Evolutionary conservation across 2,329 filamentous ascomycete species (phyloP).

Genomic region (Aspergillus eucalypticola): DNA sequence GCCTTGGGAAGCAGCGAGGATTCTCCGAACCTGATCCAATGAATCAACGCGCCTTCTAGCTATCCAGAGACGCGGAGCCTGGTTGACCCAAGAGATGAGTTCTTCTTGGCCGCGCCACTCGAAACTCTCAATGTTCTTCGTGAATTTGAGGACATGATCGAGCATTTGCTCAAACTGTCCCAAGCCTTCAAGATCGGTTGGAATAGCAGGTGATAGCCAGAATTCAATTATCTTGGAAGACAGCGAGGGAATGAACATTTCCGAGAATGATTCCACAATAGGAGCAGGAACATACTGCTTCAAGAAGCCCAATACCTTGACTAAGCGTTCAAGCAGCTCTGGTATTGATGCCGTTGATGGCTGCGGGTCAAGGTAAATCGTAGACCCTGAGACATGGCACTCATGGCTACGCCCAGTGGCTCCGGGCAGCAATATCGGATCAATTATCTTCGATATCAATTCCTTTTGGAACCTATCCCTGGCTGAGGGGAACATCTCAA

Average conservation of each 20-base stretch:
- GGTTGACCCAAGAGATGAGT: conserved; percentile 76
- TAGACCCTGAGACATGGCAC: conserved; percentile 30
- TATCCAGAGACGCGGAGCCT: conserved; percentile 81
- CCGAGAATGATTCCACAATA: conserved; percentile 59
- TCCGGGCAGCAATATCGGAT: conserved; percentile 34
- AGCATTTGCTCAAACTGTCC: conserved; percentile 70
- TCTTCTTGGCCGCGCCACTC: conserved; percentile 64
- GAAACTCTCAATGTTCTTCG: conserved; percentile 60
- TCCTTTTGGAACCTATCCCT: conserved; percentile 37
- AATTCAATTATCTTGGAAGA: conserved; percentile 66
- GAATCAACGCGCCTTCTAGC: conserved; percentile 77
- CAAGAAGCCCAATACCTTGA: conserved; percentile 53
- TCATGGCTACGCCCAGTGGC: conserved; percentile 26
- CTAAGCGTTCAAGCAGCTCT: conserved; percentile 47
- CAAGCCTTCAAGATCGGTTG: conserved; percentile 71
- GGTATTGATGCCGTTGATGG: conserved; percentile 30
- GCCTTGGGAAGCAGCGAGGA: conserved; percentile 68
- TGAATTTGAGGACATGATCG: conserved; percentile 65
- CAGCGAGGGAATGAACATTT: conserved; percentile 69
- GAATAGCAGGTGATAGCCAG: conserved; percentile 77
- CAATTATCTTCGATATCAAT: conserved; percentile 33
- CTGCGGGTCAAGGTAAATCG: conserved; percentile 29
- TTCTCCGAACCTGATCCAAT: conserved; percentile 70
- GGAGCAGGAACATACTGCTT: conserved; percentile 51
- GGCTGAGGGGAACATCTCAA: conserved; percentile 34